phyloP scores from a whole-genome alignment of 805 yeast species.

The Ogataea pini region DNA sequence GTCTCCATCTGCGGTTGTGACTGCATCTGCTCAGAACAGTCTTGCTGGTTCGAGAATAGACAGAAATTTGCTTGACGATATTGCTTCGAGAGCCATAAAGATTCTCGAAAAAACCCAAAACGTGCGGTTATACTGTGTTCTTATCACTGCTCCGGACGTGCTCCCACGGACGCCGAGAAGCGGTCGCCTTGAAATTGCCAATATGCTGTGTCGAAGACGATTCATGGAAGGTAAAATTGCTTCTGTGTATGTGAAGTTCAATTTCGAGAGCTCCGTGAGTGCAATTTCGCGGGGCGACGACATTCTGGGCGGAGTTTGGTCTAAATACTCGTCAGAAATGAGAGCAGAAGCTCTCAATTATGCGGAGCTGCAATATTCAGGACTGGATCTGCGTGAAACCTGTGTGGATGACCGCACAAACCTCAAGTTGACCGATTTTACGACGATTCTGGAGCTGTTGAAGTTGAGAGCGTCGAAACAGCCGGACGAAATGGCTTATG shows the following conservation, averaged over 20 bases:
- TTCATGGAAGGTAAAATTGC: constrained; percentile 77
- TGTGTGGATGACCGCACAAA: constrained; percentile 78
- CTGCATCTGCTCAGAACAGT: no score
- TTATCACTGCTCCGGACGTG: constrained; percentile 76
- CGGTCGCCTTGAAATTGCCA: constrained; percentile 91
- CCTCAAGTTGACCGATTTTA: constrained; percentile 71
- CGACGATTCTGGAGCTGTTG: constrained; percentile 67
- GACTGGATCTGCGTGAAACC: constrained; percentile 74
- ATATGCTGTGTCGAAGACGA: constrained; percentile 75
- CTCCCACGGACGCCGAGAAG: constrained; percentile 81
- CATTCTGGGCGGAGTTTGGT: constrained; percentile 81
- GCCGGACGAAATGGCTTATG: constrained; percentile 79
- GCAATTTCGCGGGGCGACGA: constrained; percentile 76
- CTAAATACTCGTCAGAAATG: constrained; percentile 67
- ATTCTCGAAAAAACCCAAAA: constrained; percentile 59
- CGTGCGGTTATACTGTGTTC: constrained; percentile 76
- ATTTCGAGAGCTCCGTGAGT: constrained; percentile 60
- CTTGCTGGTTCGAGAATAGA: constrained; percentile 26
- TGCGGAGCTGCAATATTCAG: constrained; percentile 75
- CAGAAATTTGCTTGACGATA: constrained; percentile 45
- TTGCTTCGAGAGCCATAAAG: constrained; percentile 48
- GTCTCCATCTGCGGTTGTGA: constrained; percentile 29
- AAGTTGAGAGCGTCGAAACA: constrained; percentile 75
- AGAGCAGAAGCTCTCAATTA: constrained; percentile 61
- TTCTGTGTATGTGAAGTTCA: constrained; percentile 82